Conservation (phyloP, 768 basidiomycete genomes). For the Suillus paluster region DNA sequence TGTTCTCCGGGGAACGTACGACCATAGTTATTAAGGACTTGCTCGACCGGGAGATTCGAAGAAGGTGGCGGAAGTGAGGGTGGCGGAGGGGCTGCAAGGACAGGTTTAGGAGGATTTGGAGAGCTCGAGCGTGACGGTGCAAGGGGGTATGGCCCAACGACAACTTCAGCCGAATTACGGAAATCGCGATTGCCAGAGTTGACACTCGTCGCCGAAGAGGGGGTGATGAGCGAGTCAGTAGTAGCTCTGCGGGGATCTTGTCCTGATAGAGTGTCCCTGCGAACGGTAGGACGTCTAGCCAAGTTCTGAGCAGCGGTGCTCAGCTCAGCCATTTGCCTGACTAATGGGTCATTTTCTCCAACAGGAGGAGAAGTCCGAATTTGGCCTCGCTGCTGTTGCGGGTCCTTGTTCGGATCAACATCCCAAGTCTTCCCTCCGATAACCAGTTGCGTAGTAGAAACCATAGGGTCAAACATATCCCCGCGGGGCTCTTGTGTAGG, state of each 20-base stretch:
- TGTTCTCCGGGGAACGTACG: conserved; percentile 89
- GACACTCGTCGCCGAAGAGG: conserved; percentile 24
- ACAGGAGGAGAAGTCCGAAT: conserved; percentile 38
- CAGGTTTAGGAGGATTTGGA: conserved; percentile 74
- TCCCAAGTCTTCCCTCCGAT: conserved; percentile 70
- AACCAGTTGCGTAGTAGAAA: conserved; percentile 62
- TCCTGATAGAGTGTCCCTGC: conserved; percentile 27
- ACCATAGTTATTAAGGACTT: conserved; percentile 76
- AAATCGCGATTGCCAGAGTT: conserved; percentile 56
- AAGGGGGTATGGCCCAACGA: conserved; percentile 80
- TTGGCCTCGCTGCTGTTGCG: conserved; percentile 47
- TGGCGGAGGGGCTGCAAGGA: conserved; percentile 71
- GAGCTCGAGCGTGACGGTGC: conserved; percentile 71
- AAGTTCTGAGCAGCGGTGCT: conserved; percentile 26
- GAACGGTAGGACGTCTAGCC: conserved; percentile 26
- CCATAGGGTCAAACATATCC: conserved; percentile 66
- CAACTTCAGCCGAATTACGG: conserved; percentile 71
- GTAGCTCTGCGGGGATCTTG: conserved; percentile 28
- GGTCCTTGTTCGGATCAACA: conserved; percentile 68
- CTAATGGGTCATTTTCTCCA: conserved; percentile 59
- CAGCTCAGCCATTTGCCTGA: conserved; percentile 67
- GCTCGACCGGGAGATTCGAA: conserved; percentile 64
- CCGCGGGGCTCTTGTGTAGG: conserved; percentile 48
- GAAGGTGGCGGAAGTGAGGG: conserved; percentile 39
- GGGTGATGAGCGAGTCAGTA: conserved; percentile 29